Conservation (phyloP, 805 yeast species). For the Wickerhamia fluorescens region DNA sequence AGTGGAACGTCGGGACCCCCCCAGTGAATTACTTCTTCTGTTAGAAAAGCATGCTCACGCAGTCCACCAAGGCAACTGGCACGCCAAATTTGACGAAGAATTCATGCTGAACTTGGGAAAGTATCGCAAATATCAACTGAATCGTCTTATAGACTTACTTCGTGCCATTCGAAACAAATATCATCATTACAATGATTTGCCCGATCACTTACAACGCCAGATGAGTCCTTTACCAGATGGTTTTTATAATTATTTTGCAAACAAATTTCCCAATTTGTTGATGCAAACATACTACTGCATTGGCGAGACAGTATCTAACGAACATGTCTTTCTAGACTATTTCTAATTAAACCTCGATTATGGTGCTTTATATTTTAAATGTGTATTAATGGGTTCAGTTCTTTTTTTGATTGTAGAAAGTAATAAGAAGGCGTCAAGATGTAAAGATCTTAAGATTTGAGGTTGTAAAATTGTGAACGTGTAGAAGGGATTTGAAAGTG, state of each 20-base stretch:
- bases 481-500: too few relatives aligned
- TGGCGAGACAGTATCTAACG: slow-evolving; percentile 49
- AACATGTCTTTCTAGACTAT: slow-evolving; percentile 47
- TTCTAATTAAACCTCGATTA: slow-evolving; percentile 12
- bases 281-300: slow-evolving; percentile 68
- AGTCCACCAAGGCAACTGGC: slow-evolving; percentile 70
- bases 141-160: slow-evolving; percentile 73
- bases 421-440: too few relatives aligned
- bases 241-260: slow-evolving; percentile 68
- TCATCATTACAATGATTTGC: slow-evolving; percentile 91
- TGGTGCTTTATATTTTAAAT: slow-evolving; percentile 1
- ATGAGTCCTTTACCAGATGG: slow-evolving; percentile 84
- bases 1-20: slow-evolving; percentile 73
- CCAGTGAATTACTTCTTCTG: slow-evolving; percentile 48
- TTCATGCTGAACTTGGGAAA: slow-evolving; percentile 83
- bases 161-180: slow-evolving; percentile 89
- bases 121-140: slow-evolving; percentile 79
- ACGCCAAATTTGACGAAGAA: slow-evolving; percentile 55
- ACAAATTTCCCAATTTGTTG: slow-evolving; percentile 69
- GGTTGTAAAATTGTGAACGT: too few relatives aligned
- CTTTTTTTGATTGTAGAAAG: slow-evolving; percentile 3
- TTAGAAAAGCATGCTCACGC: slow-evolving; percentile 51
- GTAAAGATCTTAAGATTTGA: background rate
- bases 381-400: slow-evolving; percentile 2
- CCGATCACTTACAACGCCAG: slow-evolving; percentile 50